Evolutionary conservation across 2,329 filamentous ascomycete genomes (phyloP), one percentile per base, ranked within the genome.

Genomic region (Plectosphaerella sp.): DNA sequence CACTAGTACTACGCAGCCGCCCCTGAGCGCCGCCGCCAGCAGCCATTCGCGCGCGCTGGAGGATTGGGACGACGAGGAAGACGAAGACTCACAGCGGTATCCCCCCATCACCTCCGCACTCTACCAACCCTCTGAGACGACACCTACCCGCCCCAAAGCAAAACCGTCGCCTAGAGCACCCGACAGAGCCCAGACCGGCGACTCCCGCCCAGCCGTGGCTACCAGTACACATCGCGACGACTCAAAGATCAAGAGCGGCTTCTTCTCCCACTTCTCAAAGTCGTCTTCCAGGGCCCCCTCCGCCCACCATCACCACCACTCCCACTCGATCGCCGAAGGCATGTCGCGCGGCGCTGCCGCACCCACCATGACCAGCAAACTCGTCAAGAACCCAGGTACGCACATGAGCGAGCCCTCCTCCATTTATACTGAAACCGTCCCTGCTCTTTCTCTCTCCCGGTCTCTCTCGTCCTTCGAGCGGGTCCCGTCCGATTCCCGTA

Each of bases 221-320:
- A 22, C 3, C 22, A 22, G 22, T 57, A 52, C 56, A 49, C 61
- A 58, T 47, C 56, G 52, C 52, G 57, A 53, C 53, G 57, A 62
- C 55, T 58, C 64, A 42, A 45, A 43, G 41, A n/a, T 20, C 53
- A 78, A 75, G 61, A 72, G 72, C 60, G 72, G 73, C 58, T 78
- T 79, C 64, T 69, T 72, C 52, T 78, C 78, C 60, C 72, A 76
- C 62, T 79, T 79, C 63, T 72, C 68, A 56, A 80, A 79, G 59
- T 48, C 47, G 12, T 48, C 47, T 36, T 25, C 47, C 35, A 48
- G 16, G 35, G 35, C 37, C 35, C 28, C 28, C 28, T 9, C 18
- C 20, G 33, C n/a, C 20, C 35, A 58, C 48, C 58, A 62, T 45
- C 64, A 67, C 51, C 67, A 69, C 49, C 61, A 68, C 51, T 59